These are phyloP conservation scores for Bacterosira constricta DNA, from an alignment of 108 stramenopile species.

Conservation along the genomic window DNA sequence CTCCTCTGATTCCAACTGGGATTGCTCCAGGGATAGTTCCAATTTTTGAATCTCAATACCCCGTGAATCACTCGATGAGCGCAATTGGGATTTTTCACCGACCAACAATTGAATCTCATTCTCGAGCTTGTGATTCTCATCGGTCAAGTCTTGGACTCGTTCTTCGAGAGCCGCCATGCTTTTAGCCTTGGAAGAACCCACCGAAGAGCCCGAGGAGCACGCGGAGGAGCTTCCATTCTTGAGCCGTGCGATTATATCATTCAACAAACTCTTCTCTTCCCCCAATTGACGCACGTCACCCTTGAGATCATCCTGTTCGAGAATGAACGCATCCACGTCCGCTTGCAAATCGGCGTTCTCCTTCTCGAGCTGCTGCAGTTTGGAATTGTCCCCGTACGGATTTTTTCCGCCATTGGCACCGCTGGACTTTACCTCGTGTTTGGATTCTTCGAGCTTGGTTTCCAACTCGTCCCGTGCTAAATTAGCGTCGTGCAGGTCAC, in stretches of 20 bases:
- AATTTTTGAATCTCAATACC: background rate
- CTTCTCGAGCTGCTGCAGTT: constrained; percentile 2
- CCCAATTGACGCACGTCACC: constrained; percentile 18
- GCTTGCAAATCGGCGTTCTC: constrained; percentile 34
- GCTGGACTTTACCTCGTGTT: background rate
- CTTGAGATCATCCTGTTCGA: constrained; percentile 28
- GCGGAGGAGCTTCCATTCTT: constrained; percentile 9
- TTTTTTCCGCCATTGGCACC: background rate
- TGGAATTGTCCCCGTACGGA: background rate
- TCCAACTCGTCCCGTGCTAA: constrained; percentile 28
- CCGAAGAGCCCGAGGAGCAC: background rate
- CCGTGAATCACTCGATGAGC: background rate
- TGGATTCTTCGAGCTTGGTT: constrained; percentile 14
- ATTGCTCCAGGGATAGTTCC: background rate
- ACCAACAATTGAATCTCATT: constrained; percentile 38
- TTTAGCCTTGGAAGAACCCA: background rate
- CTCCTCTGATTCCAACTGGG: constrained; percentile 1
- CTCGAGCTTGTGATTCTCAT: constrained; percentile 43
- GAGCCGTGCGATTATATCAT: constrained; percentile 39
- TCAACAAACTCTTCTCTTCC: constrained; percentile 35
- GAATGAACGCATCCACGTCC: constrained; percentile 44
- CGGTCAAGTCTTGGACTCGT: constrained; percentile 21
- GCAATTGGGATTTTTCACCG: constrained; percentile 28
- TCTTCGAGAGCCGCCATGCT: background rate
- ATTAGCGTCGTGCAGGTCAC: constrained; percentile 23